These are phyloP conservation scores for Metschnikowia lunata DNA, from an alignment of 805 yeast species.

Conservation along the genomic window DNA sequence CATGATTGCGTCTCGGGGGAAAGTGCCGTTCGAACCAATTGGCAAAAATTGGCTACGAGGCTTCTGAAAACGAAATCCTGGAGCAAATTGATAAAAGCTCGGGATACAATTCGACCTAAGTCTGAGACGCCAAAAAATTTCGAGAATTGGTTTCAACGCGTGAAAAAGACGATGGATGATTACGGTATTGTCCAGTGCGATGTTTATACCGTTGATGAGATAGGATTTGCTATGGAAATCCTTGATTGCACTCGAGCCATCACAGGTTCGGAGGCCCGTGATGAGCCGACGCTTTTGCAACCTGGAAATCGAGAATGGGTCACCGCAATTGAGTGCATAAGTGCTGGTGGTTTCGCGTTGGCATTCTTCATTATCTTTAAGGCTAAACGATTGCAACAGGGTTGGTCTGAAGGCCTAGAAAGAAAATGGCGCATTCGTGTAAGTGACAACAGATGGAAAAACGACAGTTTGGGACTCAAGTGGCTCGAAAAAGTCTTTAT, in stretches of 20 bases:
- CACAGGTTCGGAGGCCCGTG: not conserved
- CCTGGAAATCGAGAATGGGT: not conserved
- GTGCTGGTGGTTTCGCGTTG: not conserved
- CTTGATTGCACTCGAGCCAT: not conserved
- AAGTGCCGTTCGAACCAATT: not conserved
- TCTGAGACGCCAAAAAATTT: too few relatives aligned
- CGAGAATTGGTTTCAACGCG: not conserved
- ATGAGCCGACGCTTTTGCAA: not conserved
- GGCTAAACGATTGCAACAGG: not conserved
- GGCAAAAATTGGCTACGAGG: not conserved
- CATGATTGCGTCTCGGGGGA: not conserved
- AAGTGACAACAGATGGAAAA: too few relatives aligned
- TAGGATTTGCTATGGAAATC: not conserved
- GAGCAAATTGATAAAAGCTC: not conserved
- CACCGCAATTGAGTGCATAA: not conserved
- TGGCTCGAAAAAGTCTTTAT: too few relatives aligned
- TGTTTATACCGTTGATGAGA: not conserved
- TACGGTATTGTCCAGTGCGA: not conserved
- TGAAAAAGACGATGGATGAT: not conserved
- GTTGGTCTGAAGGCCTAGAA: too few relatives aligned
- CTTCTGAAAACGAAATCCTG: not conserved
- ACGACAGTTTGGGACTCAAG: too few relatives aligned
- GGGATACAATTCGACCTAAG: too few relatives aligned
- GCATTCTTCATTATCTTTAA: too few relatives aligned
- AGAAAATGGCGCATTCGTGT: too few relatives aligned